These are phyloP conservation scores for Ascochyta koolunga DNA, from an alignment of 2,329 filamentous ascomycete genomes.

Conservation along the genomic window DNA sequence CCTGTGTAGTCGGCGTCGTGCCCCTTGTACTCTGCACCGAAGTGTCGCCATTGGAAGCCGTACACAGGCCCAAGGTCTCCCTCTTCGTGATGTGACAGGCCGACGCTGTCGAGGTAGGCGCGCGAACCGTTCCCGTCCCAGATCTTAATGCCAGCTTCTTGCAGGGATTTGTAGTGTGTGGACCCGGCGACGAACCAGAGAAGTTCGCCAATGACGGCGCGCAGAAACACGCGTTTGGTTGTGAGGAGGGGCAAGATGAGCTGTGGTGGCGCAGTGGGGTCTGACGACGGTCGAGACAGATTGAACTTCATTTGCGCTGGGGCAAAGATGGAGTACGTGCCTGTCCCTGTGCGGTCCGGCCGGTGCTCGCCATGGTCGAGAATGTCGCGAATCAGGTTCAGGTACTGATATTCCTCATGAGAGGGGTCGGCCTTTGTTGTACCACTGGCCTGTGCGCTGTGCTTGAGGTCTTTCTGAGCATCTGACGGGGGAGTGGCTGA, in stretches of 20 bases:
- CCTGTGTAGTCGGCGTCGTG: conserved; percentile 78
- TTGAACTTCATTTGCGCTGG: conserved; percentile 85
- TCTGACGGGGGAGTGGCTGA: conserved; percentile 25
- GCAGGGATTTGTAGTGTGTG: conserved; percentile 79
- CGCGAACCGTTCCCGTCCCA: conserved; percentile 98
- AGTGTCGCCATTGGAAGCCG: conserved; percentile 98
- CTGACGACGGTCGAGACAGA: conserved; percentile 64
- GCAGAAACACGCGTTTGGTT: conserved; percentile 93
- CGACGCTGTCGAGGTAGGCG: conserved; percentile 84
- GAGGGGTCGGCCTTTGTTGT: conserved; percentile 23
- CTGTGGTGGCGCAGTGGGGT: conserved; percentile 49
- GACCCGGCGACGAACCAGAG: conserved; percentile 92
- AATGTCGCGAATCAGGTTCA: conserved; percentile 86
- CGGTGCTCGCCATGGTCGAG: conserved; percentile 83
- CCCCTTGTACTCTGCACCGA: conserved; percentile 82
- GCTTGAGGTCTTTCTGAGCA: conserved; percentile 19
- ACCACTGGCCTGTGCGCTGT: conserved; percentile 8
- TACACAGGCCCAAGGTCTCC: conserved; percentile 96
- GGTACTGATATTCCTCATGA: conserved; percentile 94
- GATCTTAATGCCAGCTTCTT: conserved; percentile 85
- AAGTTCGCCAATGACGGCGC: conserved; percentile 87
- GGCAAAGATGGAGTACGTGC: conserved; percentile 87
- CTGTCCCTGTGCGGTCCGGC: conserved; percentile 91
- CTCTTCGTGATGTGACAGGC: conserved; percentile 78
- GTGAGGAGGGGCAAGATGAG: conserved; percentile 90